Conservation (phyloP, 73 alveolate species). For the Durusdinium trenchii region DNA sequence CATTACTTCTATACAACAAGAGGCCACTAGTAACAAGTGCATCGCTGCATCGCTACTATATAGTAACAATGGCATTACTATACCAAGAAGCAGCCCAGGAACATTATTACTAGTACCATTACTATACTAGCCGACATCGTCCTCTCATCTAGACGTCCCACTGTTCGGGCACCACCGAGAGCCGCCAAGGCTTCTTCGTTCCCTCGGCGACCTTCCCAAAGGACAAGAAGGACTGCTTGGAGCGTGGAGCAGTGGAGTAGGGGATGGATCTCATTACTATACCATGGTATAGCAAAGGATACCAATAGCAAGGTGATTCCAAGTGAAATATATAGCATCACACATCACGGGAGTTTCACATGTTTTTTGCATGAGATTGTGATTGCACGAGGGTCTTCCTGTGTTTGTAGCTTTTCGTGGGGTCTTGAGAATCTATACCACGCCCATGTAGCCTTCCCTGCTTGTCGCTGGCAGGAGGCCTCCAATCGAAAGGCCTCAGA, state of each 20-base stretch:
- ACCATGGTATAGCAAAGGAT: not conserved
- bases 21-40: too few species aligned
- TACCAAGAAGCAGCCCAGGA: too few species aligned
- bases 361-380: not conserved
- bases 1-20: too few species aligned
- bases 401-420: too few species aligned
- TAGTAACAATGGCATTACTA: too few species aligned
- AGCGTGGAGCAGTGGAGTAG: not conserved
- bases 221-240: not conserved
- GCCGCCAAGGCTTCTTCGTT: constrained; percentile 46
- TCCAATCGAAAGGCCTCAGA: not conserved
- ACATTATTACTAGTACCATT: too few species aligned
- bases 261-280: not conserved
- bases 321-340: not conserved
- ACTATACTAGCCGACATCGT: too few species aligned
- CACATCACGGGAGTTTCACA: not conserved
- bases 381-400: not conserved
- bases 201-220: constrained; percentile 53
- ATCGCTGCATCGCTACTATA: too few species aligned
- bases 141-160: too few species aligned
- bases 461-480: not conserved
- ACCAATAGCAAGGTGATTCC: not conserved
- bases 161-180: too few species aligned
- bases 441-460: too few species aligned
- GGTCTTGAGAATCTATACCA: too few species aligned